Conservation (phyloP, 441 rosid genomes). For the Brassica balearica region DNA sequence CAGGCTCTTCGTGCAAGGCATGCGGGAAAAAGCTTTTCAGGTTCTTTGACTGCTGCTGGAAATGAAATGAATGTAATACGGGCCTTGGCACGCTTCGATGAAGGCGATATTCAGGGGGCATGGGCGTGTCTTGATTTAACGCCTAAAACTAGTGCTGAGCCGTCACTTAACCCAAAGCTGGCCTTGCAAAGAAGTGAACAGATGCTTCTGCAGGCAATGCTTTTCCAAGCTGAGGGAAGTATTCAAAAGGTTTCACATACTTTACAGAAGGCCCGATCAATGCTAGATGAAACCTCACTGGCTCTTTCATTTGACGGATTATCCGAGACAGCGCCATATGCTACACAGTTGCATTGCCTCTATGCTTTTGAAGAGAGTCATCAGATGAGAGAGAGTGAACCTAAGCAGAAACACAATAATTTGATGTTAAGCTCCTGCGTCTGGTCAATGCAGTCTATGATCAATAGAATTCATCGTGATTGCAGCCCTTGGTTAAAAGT, state of each 20-base stretch:
- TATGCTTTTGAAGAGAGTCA: constrained; percentile 76
- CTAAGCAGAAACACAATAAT: constrained; percentile 51
- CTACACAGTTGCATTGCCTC: constrained; percentile 92
- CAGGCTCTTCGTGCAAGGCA: constrained; percentile 92
- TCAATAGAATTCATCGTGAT: constrained; percentile 71
- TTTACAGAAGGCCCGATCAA: constrained; percentile 78
- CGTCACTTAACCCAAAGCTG: constrained; percentile 91
- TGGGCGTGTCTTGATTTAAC: constrained; percentile 97
- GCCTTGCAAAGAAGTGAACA: constrained; percentile 98
- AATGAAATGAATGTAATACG: constrained; percentile 94
- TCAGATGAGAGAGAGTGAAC: constrained; percentile 51
- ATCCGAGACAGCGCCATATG: constrained; percentile 77
- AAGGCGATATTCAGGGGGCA: constrained; percentile 86
- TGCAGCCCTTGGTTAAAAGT: constrained; percentile 92
- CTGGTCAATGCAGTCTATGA: constrained; percentile 65
- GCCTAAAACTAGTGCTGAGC: constrained; percentile 91
- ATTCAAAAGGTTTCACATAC: constrained; percentile 68
- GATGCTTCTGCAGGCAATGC: constrained; percentile 98
- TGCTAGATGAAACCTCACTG: constrained; percentile 89
- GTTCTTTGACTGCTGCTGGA: constrained; percentile 96
- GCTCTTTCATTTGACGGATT: constrained; percentile 88
- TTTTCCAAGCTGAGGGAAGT: constrained; percentile 77
- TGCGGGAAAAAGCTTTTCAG: constrained; percentile 95
- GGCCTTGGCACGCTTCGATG: constrained; percentile 92
- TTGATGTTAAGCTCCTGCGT: constrained; percentile 69